Conservation (phyloP, 1,284 basidiomycete species). For the Ceraceosorus guamensis region DNA sequence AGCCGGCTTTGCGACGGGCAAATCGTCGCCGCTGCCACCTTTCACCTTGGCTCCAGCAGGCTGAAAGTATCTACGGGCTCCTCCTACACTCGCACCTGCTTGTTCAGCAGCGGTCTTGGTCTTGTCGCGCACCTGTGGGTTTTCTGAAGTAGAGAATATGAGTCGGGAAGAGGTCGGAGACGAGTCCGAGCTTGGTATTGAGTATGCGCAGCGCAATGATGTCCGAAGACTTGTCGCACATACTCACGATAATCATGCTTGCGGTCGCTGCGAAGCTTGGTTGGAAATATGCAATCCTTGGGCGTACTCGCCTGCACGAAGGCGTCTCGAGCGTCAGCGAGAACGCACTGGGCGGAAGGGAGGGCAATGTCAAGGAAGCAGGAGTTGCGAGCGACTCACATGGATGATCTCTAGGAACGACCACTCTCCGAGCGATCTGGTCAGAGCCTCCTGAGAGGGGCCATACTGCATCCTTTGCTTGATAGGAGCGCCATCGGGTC, state of each 20-base stretch:
- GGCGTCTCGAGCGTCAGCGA: not conserved
- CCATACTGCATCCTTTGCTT: conserved; percentile 42
- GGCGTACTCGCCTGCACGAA: conserved; percentile 17
- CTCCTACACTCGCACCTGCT: conserved; percentile 34
- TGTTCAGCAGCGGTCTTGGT: conserved; percentile 30
- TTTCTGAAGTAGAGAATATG: conserved; percentile 12
- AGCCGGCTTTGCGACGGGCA: too few species aligned
- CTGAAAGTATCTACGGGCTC: conserved; percentile 30
- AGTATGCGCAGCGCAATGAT: too few species aligned
- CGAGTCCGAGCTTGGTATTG: too few species aligned
- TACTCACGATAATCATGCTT: conserved; percentile 35
- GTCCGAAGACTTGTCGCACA: too few species aligned
- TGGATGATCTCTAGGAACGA: conserved; percentile 40
- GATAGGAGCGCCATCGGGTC: conserved; percentile 34
- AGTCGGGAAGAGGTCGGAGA: too few species aligned
- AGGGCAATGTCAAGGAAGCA: too few species aligned
- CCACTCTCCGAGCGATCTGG: conserved; percentile 27
- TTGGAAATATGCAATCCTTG: conserved; percentile 31
- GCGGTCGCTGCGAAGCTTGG: conserved; percentile 31
- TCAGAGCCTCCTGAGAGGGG: conserved; percentile 29
- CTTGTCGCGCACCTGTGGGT: conserved; percentile 30
- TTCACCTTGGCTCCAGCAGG: too few species aligned
- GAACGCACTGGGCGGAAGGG: too few species aligned
- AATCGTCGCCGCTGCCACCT: too few species aligned
- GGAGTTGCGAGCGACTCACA: too few species aligned